Conservation (phyloP, 208 protist species). For the Acanthamoeba castellanii region DNA sequence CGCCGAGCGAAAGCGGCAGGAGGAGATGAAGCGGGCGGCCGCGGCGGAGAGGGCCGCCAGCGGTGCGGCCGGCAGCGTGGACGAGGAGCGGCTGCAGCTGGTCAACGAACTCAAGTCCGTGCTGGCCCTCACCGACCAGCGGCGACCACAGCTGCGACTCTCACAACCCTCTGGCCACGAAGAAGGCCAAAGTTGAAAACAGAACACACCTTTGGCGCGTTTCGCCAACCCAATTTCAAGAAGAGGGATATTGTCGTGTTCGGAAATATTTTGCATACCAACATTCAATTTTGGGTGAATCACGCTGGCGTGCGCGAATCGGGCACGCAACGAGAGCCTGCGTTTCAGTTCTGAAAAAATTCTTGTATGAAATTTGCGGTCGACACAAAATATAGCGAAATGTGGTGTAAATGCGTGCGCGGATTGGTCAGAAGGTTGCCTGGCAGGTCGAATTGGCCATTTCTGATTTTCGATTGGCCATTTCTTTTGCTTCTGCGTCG, state of each 20-base stretch:
- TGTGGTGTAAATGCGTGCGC: background rate
- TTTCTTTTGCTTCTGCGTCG: background rate
- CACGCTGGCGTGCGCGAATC: background rate
- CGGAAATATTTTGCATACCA: constrained; percentile 6
- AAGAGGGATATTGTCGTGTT: constrained; percentile 16
- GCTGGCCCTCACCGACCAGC: background rate
- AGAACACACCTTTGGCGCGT: too few species aligned
- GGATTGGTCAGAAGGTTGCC: background rate
- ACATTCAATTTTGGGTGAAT: background rate
- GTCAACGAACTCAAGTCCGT: background rate
- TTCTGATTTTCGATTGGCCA: too few species aligned
- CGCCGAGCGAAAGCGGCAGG: background rate
- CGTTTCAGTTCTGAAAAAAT: constrained; percentile 45
- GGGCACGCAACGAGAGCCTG: background rate
- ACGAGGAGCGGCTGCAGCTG: background rate
- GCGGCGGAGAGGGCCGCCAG: background rate
- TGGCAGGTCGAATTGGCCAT: too few species aligned
- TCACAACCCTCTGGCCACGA: too few species aligned
- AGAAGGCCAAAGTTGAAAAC: background rate
- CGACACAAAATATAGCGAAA: background rate
- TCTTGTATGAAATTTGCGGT: constrained; percentile 21
- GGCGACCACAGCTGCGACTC: too few species aligned
- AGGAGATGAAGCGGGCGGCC: background rate
- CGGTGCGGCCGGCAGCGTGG: too few species aligned
- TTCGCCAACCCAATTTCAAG: background rate